phyloP scores from a whole-genome alignment of 495 filamentous ascomycete species.

The Aspergillus bridgeri region DNA sequence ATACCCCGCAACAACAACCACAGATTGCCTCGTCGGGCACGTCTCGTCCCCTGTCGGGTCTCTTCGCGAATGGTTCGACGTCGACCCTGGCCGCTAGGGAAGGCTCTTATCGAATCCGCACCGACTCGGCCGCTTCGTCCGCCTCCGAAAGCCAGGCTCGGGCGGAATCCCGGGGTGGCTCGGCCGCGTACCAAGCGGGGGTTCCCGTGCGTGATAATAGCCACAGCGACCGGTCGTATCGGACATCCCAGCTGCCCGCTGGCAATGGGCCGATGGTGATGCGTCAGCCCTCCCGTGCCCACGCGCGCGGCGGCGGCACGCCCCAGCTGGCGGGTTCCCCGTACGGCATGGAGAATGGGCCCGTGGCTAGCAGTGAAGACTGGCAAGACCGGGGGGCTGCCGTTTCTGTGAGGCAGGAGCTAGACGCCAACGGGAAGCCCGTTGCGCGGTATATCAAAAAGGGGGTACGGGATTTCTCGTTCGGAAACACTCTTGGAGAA shows the following conservation, averaged over 20 bases:
- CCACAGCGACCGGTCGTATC: conserved; percentile 65
- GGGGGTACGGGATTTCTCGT: conserved; percentile 94
- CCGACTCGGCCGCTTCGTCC: conserved; percentile 62
- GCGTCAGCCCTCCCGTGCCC: conserved; percentile 42
- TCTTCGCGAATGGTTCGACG: conserved; percentile 49
- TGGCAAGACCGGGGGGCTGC: conserved; percentile 95
- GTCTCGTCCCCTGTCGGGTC: conserved; percentile 52
- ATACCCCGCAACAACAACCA: conserved; percentile 40
- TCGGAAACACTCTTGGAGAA: conserved; percentile 88
- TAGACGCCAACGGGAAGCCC: conserved; percentile 77
- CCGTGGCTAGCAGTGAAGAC: conserved; percentile 73
- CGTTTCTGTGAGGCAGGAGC: conserved; percentile 69
- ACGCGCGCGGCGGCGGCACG: conserved; percentile 44
- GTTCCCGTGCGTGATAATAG: conserved; percentile 66
- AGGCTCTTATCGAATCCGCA: conserved; percentile 55
- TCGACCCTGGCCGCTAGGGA: conserved; percentile 42
- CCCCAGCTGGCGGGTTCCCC: conserved; percentile 54
- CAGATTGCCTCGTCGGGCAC: conserved; percentile 25
- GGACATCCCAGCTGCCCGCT: conserved; percentile 51
- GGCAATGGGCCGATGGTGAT: conserved; percentile 55
- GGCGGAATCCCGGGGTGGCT: conserved; percentile 59
- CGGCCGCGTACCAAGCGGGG: conserved; percentile 58
- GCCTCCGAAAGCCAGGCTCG: conserved; percentile 53
- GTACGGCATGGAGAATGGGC: conserved; percentile 63
- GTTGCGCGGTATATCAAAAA: conserved; percentile 87